Percentiles rank a stretch among this genome's conserved stretches.
Evolutionary conservation across 177 flowering plant genomes (phyloP).

Genomic region (Vitis hybrid): DNA sequence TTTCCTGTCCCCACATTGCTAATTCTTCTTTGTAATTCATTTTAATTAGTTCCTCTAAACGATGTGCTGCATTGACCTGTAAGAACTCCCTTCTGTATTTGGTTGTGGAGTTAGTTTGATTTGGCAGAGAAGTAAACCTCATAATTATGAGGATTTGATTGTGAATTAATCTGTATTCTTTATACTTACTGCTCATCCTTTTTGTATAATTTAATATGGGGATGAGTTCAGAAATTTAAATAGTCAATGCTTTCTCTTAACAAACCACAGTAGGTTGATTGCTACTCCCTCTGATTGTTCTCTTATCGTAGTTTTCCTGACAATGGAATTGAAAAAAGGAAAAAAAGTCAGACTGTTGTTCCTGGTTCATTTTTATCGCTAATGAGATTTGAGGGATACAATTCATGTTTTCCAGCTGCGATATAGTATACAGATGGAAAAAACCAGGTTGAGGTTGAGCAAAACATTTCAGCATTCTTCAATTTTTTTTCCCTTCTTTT

Average conservation of each 20-base stretch:
- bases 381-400: too few species aligned
- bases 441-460: too few species aligned
- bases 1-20: constrained; percentile 15
- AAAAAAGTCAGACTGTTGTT: too few species aligned
- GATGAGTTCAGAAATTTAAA: too few species aligned
- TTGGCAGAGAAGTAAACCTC: constrained; percentile 1
- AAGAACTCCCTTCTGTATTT: constrained; percentile 3
- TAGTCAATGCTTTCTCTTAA: not conserved
- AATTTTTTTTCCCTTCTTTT: too few species aligned
- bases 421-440: too few species aligned
- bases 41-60: constrained; percentile 20
- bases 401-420: too few species aligned
- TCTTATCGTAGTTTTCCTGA: too few species aligned
- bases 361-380: too few species aligned
- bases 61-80: constrained; percentile 14
- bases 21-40: constrained; percentile 30
- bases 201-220: not conserved
- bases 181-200: not conserved
- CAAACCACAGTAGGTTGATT: not conserved
- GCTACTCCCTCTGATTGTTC: not conserved
- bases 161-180: not conserved
- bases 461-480: too few species aligned
- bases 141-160: not conserved
- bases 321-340: too few species aligned
- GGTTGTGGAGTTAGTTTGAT: constrained; percentile 3